phyloP scores from a whole-genome alignment of 1,284 basidiomycete species.

The Austropuccinia psidii region DNA sequence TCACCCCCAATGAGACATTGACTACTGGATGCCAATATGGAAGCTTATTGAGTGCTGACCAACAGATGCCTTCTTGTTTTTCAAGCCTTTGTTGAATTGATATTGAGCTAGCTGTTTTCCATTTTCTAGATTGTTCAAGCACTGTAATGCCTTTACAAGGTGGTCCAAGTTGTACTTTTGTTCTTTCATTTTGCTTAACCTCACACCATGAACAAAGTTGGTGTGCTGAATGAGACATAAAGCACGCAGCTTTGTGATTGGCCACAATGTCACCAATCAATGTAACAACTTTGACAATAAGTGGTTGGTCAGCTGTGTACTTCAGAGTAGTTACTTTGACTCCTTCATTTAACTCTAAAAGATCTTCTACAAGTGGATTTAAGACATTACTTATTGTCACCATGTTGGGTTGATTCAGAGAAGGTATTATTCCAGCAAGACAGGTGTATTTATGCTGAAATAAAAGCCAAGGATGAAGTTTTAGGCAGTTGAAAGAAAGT shows the following conservation, averaged over 20 bases:
- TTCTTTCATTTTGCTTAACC: too few relatives aligned
- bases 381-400: not conserved
- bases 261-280: slow-evolving; percentile 3
- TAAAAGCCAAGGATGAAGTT: not conserved
- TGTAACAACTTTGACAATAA: not conserved
- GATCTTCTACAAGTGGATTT: not conserved
- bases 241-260: not conserved
- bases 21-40: not conserved
- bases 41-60: not conserved
- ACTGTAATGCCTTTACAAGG: too few relatives aligned
- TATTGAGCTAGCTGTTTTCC: not conserved
- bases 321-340: not conserved
- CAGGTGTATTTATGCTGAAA: not conserved
- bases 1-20: not conserved
- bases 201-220: not conserved
- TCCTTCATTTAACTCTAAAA: not conserved
- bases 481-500: slow-evolving; percentile 3
- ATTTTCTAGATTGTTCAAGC: too few relatives aligned
- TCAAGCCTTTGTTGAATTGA: not conserved
- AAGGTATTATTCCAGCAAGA: slow-evolving; percentile 3
- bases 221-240: not conserved
- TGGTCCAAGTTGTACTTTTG: too few relatives aligned
- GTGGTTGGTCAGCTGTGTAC: not conserved
- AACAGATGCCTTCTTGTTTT: not conserved
- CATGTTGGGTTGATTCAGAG: not conserved